These are phyloP conservation scores for Coemansia sp. DNA, from an alignment of 192 early-diverging fungal species.

Conservation along the genomic window DNA sequence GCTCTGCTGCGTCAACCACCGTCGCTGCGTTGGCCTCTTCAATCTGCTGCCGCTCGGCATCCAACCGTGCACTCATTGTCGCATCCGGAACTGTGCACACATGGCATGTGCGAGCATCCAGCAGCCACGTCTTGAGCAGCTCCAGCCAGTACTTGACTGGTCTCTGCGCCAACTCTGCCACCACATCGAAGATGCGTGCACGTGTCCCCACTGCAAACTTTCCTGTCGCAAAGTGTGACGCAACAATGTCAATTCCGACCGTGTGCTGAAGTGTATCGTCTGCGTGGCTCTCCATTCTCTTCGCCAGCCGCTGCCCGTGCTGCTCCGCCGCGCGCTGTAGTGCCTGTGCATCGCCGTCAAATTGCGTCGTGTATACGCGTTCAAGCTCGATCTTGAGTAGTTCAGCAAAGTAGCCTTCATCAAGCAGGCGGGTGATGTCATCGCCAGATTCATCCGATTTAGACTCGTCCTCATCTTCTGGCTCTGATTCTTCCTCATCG, in stretches of 20 bases:
- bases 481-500: not conserved
- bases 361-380: constrained; percentile 43
- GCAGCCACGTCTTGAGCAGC: constrained; percentile 39
- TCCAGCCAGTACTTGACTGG: constrained; percentile 44
- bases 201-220: constrained; percentile 24
- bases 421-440: constrained; percentile 58
- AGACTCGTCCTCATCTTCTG: not conserved
- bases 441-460: constrained; percentile 18
- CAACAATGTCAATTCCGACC: constrained; percentile 34
- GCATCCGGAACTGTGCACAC: constrained; percentile 39
- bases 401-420: constrained; percentile 59
- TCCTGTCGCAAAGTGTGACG: constrained; percentile 41
- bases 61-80: constrained; percentile 19
- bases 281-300: constrained; percentile 35
- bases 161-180: constrained; percentile 21
- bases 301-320: constrained; percentile 21
- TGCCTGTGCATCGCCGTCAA: constrained; percentile 38
- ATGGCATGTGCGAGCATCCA: constrained; percentile 25
- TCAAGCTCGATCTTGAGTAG: constrained; percentile 62
- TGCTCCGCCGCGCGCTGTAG: constrained; percentile 28
- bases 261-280: constrained; percentile 23
- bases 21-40: constrained; percentile 24
- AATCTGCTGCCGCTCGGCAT: constrained; percentile 22
- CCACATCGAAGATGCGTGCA: constrained; percentile 28
- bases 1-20: constrained; percentile 31